phyloP scores from a whole-genome alignment of 2,329 filamentous ascomycete genomes.

The Diaporthe helianthi region DNA sequence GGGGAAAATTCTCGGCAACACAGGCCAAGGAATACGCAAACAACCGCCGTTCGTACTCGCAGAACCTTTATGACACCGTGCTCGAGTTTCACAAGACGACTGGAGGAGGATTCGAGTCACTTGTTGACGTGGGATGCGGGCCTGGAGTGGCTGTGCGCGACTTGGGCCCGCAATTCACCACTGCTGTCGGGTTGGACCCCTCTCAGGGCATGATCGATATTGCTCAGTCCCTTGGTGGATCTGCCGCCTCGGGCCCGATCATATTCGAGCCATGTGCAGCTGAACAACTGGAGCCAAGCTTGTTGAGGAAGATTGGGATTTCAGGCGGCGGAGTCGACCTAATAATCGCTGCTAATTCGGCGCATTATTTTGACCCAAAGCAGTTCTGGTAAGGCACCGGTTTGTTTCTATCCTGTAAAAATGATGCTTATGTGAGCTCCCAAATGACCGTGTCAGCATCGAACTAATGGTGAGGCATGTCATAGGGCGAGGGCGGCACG shows the following conservation, averaged over 20 bases:
- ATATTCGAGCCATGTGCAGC: background rate
- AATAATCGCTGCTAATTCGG: background rate
- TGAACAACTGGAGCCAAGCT: background rate
- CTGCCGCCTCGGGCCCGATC: background rate
- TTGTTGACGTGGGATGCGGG: background rate
- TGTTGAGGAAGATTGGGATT: background rate
- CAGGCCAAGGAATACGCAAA: background rate
- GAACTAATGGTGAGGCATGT: background rate
- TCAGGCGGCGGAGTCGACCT: background rate
- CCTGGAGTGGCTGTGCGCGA: background rate
- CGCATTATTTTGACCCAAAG: background rate
- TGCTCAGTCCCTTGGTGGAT: background rate
- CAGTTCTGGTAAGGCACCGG: background rate
- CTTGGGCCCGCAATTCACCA: background rate
- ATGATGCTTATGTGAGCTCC: background rate
- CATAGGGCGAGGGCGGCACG: background rate
- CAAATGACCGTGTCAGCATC: background rate
- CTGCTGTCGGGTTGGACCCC: background rate
- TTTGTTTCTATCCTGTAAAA: background rate
- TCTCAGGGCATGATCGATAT: background rate
- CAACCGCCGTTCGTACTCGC: background rate
- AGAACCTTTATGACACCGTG: background rate
- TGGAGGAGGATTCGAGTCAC: background rate
- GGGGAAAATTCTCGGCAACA: background rate
- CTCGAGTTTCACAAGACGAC: background rate